Percentiles rank a stretch among this genome's conserved stretches.
These are phyloP conservation scores for Lepiota brunneoincarnata DNA, from an alignment of 768 basidiomycete species.

Conservation along the genomic window DNA sequence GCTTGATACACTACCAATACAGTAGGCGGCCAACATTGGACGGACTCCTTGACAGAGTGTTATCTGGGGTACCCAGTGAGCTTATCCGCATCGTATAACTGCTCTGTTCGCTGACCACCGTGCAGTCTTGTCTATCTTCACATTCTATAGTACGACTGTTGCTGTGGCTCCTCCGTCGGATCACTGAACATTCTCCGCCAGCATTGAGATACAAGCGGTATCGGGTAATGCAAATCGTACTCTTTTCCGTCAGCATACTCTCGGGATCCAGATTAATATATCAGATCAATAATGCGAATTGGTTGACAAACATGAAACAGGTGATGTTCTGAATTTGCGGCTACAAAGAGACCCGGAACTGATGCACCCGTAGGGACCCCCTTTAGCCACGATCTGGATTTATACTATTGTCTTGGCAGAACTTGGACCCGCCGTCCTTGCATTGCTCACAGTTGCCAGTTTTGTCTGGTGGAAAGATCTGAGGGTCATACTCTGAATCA, in stretches of 20 bases:
- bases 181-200: slow-evolving; percentile 20
- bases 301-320: slow-evolving; percentile 73
- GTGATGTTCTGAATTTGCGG: slow-evolving; percentile 30
- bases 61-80: slow-evolving; percentile 73
- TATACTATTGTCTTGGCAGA: slow-evolving; percentile 72
- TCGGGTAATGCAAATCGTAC: slow-evolving; percentile 47
- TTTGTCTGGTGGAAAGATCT: slow-evolving; percentile 66
- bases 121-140: slow-evolving; percentile 68
- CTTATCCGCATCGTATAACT: slow-evolving; percentile 10
- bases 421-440: slow-evolving; percentile 56
- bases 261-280: slow-evolving; percentile 70
- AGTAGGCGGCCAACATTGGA: slow-evolving; percentile 51
- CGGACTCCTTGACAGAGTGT: slow-evolving; percentile 53
- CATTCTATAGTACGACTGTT: slow-evolving; percentile 64
- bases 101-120: slow-evolving; percentile 2
- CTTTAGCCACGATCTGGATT: slow-evolving; percentile 76
- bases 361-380: slow-evolving; percentile 55
- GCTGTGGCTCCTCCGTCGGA: neutral
- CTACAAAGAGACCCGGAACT: neutral
- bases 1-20: slow-evolving; percentile 79
- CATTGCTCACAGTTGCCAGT: slow-evolving; percentile 47
- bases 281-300: slow-evolving; percentile 65
- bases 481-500: slow-evolving; percentile 34
- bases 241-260: slow-evolving; percentile 57
- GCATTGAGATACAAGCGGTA: slow-evolving; percentile 65